Percentiles rank a stretch among this genome's conserved stretches.
Evolutionary conservation across 306 rosid genomes (phyloP).

Genomic region (Comarum palustre): DNA sequence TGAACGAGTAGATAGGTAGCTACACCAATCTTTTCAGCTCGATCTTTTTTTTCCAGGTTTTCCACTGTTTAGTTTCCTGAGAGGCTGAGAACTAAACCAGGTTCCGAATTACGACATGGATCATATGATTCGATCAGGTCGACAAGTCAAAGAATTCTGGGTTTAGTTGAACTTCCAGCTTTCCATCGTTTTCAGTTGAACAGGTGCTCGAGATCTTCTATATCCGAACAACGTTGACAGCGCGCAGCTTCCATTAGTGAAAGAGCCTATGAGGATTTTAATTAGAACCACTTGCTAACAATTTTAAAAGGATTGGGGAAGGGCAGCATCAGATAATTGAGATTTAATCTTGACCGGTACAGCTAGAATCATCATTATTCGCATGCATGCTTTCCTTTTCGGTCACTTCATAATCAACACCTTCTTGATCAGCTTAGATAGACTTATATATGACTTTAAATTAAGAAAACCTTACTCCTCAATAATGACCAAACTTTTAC

Average conservation of each 20-base stretch:
- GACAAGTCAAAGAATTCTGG: not conserved
- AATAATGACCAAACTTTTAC: not conserved
- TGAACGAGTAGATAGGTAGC: too few species aligned
- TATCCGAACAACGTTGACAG: conserved; percentile 12
- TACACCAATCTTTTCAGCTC: not conserved
- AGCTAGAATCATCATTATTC: not conserved
- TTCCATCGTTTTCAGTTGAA: not conserved
- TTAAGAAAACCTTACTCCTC: not conserved
- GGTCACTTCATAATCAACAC: conserved; percentile 9
- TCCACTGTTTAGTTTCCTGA: not conserved
- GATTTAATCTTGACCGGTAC: not conserved
- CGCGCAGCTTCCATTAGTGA: not conserved
- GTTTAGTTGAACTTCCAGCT: not conserved
- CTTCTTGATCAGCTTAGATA: not conserved
- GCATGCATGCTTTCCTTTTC: conserved; percentile 26
- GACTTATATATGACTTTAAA: not conserved
- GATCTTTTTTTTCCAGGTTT: not conserved
- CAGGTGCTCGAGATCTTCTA: not conserved
- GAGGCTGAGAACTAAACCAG: not conserved
- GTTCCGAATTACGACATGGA: not conserved
- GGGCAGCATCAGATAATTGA: not conserved
- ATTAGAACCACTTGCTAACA: not conserved
- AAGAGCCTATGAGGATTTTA: not conserved
- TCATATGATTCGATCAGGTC: not conserved
- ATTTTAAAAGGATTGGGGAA: not conserved